phyloP scores from a whole-genome alignment of 345 rosid species.

The Angophora floribunda region DNA sequence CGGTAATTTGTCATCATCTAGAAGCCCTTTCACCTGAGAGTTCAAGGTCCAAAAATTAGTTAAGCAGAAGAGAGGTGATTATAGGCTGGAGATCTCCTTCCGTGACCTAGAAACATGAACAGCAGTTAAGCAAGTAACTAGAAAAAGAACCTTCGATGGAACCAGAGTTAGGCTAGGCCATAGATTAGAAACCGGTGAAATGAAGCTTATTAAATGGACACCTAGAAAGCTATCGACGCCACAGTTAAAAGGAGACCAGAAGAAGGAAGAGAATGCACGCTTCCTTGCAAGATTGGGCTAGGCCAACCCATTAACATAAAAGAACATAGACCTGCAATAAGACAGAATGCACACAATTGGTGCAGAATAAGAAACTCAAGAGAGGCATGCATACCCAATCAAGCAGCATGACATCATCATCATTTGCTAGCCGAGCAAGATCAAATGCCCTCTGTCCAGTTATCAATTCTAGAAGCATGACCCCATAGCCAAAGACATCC shows the following conservation, averaged over 20 bases:
- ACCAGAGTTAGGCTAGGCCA: neutral
- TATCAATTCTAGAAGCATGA: slow-evolving; percentile 95
- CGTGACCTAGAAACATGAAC: neutral
- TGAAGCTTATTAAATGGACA: no score
- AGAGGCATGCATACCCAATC: slow-evolving; percentile 61
- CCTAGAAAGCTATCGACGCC: no score
- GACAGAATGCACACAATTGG: neutral
- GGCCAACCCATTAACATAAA: neutral
- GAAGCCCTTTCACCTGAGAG: slow-evolving; percentile 84
- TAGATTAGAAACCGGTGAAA: no score
- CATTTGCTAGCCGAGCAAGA: slow-evolving; percentile 94
- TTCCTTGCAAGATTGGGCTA: neutral
- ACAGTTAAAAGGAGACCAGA: no score
- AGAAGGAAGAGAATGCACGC: no score
- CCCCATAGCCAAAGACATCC: slow-evolving; percentile 97
- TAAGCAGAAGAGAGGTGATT: neutral
- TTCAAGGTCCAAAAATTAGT: neutral
- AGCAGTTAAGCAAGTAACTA: neutral
- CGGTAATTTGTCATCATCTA: slow-evolving; percentile 69
- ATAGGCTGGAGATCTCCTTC: neutral
- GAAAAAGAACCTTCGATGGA: neutral
- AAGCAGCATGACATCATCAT: slow-evolving; percentile 90
- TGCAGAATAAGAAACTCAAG: neutral
- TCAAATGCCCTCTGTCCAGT: slow-evolving; percentile 94
- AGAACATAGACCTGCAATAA: neutral